A percentile compares a stretch with the other conserved stretches of the same genome.
These are phyloP conservation scores for Podosphaera fusca DNA, from an alignment of 2,329 filamentous ascomycete species.

Conservation along the genomic window DNA sequence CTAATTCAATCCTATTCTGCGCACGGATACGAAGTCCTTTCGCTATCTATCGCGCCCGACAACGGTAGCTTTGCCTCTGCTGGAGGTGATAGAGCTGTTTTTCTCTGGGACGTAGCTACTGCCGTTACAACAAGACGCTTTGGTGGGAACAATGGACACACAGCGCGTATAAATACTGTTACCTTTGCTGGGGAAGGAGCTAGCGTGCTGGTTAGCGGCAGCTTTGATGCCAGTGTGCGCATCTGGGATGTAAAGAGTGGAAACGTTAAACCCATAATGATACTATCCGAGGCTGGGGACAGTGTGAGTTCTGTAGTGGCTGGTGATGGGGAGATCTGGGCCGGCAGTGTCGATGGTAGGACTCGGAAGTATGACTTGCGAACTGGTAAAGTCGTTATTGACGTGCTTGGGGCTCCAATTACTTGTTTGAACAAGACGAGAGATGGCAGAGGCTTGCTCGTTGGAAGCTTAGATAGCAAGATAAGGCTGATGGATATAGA, in stretches of 20 bases:
- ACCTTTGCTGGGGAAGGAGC: constrained; percentile 58
- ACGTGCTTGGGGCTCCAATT: constrained; percentile 49
- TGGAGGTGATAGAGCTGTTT: constrained; percentile 76
- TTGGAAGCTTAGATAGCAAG: constrained; percentile 52
- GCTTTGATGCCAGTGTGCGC: constrained; percentile 52
- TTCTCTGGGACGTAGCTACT: constrained; percentile 80
- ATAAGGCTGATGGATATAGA: constrained; percentile 62
- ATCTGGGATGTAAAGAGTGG: constrained; percentile 46
- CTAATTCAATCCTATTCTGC: constrained; percentile 75
- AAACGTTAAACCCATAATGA: constrained; percentile 42
- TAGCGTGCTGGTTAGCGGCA: constrained; percentile 46
- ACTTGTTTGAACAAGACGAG: constrained; percentile 50
- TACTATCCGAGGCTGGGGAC: constrained; percentile 50
- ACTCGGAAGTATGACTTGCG: constrained; percentile 65
- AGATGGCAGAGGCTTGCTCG: constrained; percentile 52
- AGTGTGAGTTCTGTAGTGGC: constrained; percentile 24
- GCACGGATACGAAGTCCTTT: constrained; percentile 81
- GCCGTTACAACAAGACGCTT: constrained; percentile 59
- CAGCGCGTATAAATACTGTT: constrained; percentile 47
- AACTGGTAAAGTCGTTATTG: constrained; percentile 45
- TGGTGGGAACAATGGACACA: constrained; percentile 24
- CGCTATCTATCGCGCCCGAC: constrained; percentile 47
- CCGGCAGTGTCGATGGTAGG: constrained; percentile 65
- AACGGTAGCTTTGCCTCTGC: constrained; percentile 73
- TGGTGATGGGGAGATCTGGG: constrained; percentile 30